Conservation (phyloP, 106 monocot species). For the Platanthera guangdongensis region DNA sequence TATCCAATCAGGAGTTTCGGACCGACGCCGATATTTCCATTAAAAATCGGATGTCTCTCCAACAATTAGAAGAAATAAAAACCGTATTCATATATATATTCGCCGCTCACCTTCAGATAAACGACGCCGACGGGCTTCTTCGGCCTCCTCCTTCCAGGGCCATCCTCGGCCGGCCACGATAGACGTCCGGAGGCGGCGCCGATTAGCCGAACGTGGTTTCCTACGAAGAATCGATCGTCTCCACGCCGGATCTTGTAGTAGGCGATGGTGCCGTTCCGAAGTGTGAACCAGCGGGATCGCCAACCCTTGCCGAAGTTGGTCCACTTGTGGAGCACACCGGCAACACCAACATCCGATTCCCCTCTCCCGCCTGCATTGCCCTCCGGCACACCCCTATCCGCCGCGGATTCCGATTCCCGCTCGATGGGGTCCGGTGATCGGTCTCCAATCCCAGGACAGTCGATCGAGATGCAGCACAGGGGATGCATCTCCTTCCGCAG, state of each 20-base stretch:
- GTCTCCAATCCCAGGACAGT: slow-evolving; percentile 11
- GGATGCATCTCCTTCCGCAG: slow-evolving; percentile 29
- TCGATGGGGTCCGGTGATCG: slow-evolving; percentile 5
- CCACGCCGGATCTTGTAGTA: slow-evolving; percentile 57
- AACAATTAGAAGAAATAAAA: neutral
- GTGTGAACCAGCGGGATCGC: slow-evolving; percentile 17
- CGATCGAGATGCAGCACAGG: slow-evolving; percentile 36
- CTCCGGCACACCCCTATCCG: neutral
- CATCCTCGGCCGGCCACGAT: neutral
- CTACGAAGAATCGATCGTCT: slow-evolving; percentile 39
- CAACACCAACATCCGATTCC: slow-evolving; percentile 22
- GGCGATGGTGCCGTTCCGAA: slow-evolving; percentile 8
- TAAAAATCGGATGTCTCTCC: neutral
- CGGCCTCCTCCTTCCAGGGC: neutral
- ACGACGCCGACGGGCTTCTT: slow-evolving; percentile 30
- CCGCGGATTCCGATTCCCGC: neutral
- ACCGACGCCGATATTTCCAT: neutral
- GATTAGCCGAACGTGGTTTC: slow-evolving; percentile 41
- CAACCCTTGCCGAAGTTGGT: slow-evolving; percentile 23
- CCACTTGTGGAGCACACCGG: slow-evolving; percentile 59
- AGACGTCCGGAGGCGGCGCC: slow-evolving; percentile 25
- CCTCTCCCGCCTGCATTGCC: neutral
- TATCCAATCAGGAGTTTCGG: slow-evolving; percentile 2
- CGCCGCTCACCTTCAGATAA: slow-evolving; percentile 36
- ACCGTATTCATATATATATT: neutral